Evolutionary conservation across 352 stramenopile genomes (phyloP).

Genomic region (Phytopythium kandeliae): DNA sequence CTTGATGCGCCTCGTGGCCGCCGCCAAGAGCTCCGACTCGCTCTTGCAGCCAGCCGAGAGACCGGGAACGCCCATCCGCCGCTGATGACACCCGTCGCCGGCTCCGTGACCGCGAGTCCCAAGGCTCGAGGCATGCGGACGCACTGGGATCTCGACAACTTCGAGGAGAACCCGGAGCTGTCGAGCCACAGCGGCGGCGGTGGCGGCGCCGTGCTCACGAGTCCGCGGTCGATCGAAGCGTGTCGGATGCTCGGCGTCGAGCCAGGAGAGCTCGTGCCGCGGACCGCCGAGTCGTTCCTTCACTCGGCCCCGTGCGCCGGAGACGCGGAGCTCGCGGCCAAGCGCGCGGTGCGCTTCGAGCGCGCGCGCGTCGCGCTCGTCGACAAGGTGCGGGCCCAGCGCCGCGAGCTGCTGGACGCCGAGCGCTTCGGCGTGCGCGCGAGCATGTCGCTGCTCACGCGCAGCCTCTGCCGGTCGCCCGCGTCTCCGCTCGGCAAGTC

Average conservation of each 20-base stretch:
- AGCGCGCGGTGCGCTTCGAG: conserved; percentile 57
- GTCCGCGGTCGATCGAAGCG: conserved; percentile 63
- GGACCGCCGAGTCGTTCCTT: conserved; percentile 57
- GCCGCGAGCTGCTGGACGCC: conserved; percentile 53
- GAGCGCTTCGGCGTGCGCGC: conserved; percentile 33
- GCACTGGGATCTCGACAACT: conserved; percentile 46
- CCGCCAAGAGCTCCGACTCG: too few relatives aligned
- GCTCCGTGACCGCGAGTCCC: too few relatives aligned
- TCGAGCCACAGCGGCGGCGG: too few relatives aligned
- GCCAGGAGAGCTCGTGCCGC: conserved; percentile 51
- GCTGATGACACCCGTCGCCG: too few relatives aligned
- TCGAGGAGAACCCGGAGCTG: conserved; percentile 35
- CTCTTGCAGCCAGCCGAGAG: too few relatives aligned
- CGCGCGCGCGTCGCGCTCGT: conserved; percentile 48
- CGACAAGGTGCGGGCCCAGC: conserved; percentile 37
- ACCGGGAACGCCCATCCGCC: too few relatives aligned
- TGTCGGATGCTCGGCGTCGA: conserved; percentile 73
- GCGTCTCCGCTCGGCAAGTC: conserved; percentile 5
- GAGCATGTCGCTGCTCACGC: conserved; percentile 43
- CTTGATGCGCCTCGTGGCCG: neutral
- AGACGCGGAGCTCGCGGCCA: conserved; percentile 31
- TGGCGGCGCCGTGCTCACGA: conserved; percentile 40
- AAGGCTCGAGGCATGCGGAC: conserved; percentile 1
- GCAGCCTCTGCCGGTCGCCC: conserved; percentile 55
- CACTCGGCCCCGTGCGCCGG: conserved; percentile 16